Conservation (phyloP, 2,329 filamentous ascomycete genomes). For the Catunica adiposa region DNA sequence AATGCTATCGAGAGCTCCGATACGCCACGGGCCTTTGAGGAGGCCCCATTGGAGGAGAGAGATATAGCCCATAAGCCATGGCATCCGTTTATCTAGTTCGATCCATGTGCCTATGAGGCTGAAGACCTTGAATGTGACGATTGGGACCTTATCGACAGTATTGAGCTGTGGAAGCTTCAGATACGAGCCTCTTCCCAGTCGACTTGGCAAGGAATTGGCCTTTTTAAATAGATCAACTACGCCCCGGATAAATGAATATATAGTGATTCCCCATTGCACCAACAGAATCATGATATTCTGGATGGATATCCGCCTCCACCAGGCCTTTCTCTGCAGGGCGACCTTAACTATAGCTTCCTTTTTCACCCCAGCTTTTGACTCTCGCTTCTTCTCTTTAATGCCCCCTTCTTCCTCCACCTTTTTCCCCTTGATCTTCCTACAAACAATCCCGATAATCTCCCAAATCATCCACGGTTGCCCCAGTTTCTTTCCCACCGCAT, state of each 20-base stretch:
- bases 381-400: slow-evolving; percentile 2
- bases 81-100: slow-evolving; percentile 67
- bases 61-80: slow-evolving; percentile 66
- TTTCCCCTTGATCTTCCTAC: slow-evolving; percentile 23
- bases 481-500: slow-evolving; percentile 60
- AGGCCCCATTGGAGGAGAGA: slow-evolving; percentile 61
- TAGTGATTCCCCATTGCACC: slow-evolving; percentile 37
- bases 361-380: neutral
- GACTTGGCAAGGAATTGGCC: slow-evolving; percentile 17
- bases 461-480: slow-evolving; percentile 82
- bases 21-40: slow-evolving; percentile 54
- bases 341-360: neutral
- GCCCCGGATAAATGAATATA: slow-evolving; percentile 48
- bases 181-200: slow-evolving; percentile 13
- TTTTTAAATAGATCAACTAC: slow-evolving; percentile 26
- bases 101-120: slow-evolving; percentile 54
- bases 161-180: slow-evolving; percentile 13
- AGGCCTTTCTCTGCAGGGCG: neutral
- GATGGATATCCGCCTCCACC: slow-evolving; percentile 23
- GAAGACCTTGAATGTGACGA: slow-evolving; percentile 66
- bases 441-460: slow-evolving; percentile 62
- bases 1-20: slow-evolving; percentile 59
- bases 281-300: slow-evolving; percentile 37
- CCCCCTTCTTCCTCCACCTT: slow-evolving; percentile 15
- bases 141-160: slow-evolving; percentile 34